Evolutionary conservation across 192 early-diverging fungal species (phyloP).

Genomic region (Piromyces sp.): DNA sequence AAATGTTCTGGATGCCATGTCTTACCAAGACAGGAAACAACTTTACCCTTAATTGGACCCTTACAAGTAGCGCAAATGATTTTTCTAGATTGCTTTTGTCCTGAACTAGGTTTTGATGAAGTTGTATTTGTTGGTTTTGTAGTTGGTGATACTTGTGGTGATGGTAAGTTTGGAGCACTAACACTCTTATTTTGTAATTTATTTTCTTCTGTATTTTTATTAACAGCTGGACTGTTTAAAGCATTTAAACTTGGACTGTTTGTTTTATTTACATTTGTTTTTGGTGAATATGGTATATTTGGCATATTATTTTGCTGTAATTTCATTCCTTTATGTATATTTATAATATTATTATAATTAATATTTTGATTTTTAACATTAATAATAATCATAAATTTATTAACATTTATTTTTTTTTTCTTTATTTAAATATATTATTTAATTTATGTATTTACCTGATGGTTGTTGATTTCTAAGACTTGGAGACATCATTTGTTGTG

Average conservation of each 20-base stretch:
- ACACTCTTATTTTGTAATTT: background rate
- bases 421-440: too few species aligned
- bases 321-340: background rate
- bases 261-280: background rate
- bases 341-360: too few species aligned
- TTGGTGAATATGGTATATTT: background rate
- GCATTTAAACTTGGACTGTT: background rate
- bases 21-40: constrained; percentile 2
- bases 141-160: background rate
- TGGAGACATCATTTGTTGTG: background rate
- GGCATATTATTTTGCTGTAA: background rate
- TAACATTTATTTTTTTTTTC: too few species aligned
- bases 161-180: background rate
- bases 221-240: background rate
- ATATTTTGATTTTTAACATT: too few species aligned
- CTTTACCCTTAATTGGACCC: background rate
- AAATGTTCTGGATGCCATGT: constrained; percentile 14
- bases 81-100: background rate
- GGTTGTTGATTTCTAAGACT: background rate
- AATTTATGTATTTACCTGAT: background rate
- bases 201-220: background rate
- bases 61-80: background rate
- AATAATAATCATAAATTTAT: too few species aligned
- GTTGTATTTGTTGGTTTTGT: background rate
- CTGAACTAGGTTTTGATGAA: too few species aligned